These are phyloP conservation scores for Moricandia arvensis DNA, from an alignment of 345 rosid species.

Conservation along the genomic window DNA sequence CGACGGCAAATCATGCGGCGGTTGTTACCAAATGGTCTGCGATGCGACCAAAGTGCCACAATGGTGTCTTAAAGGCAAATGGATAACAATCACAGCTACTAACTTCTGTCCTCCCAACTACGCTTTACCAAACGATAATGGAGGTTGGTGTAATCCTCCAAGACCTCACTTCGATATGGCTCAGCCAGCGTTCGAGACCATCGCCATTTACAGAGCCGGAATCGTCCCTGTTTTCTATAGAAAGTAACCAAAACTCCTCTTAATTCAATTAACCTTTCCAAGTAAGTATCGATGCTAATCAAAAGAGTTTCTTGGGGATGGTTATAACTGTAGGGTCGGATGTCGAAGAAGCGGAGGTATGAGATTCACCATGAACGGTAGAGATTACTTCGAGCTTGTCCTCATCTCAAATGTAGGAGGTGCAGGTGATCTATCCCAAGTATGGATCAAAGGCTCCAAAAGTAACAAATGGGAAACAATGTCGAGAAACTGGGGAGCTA, in stretches of 20 bases:
- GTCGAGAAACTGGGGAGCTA: background rate
- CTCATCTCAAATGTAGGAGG: background rate
- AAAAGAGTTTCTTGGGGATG: background rate
- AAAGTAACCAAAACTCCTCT: background rate
- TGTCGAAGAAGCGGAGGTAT: background rate
- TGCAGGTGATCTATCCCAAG: background rate
- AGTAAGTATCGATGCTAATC: too few relatives aligned
- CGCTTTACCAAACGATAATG: background rate
- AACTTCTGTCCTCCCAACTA: background rate
- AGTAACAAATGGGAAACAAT: background rate
- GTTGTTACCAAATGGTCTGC: background rate
- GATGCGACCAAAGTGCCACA: background rate
- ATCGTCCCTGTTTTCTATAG: background rate
- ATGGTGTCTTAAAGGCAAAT: background rate
- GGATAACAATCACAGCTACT: background rate
- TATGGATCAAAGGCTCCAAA: background rate
- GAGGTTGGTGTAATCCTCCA: slow-evolving; percentile 1
- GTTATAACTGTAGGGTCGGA: background rate
- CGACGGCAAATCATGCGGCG: background rate
- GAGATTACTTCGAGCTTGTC: background rate
- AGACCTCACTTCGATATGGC: background rate
- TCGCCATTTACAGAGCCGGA: background rate
- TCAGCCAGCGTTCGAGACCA: background rate
- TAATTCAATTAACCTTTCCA: background rate
- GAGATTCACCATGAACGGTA: too few relatives aligned